These are phyloP conservation scores for Sedum album DNA, from an alignment of 164 flowering plant species.

Conservation along the genomic window DNA sequence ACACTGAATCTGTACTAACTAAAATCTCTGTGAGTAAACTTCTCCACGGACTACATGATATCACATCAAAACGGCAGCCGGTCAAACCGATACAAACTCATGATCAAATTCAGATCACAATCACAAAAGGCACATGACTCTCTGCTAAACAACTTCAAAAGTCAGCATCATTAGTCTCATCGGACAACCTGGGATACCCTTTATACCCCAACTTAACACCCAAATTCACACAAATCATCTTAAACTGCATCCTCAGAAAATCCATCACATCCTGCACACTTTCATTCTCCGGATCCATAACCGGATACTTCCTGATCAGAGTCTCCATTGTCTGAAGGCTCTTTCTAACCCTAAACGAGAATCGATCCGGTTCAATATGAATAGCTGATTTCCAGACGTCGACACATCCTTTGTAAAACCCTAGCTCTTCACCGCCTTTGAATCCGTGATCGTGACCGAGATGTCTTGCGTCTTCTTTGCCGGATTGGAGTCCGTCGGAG, in stretches of 20 bases:
- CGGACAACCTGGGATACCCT: conserved; percentile 37
- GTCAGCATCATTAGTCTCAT: conserved; percentile 19
- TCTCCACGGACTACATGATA: too few species aligned
- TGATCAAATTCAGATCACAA: background rate
- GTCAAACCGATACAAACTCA: background rate
- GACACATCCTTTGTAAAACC: conserved; percentile 34
- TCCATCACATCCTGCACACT: conserved; percentile 46
- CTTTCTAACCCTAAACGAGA: conserved; percentile 50
- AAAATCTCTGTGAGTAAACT: too few species aligned
- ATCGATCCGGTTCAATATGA: conserved; percentile 27
- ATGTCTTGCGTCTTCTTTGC: conserved; percentile 12
- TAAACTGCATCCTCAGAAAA: conserved; percentile 55
- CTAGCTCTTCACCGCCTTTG: conserved; percentile 18
- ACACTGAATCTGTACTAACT: too few species aligned
- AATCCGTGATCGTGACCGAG: background rate
- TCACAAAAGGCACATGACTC: background rate
- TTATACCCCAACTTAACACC: conserved; percentile 52
- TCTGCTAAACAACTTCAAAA: conserved; percentile 26
- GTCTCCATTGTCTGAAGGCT: conserved; percentile 49
- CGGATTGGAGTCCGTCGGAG: conserved; percentile 21
- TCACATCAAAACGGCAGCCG: too few species aligned
- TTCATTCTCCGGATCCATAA: conserved; percentile 61
- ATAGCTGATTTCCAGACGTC: conserved; percentile 59
- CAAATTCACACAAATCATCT: conserved; percentile 45
- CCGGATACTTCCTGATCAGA: conserved; percentile 42